A percentile compares a stretch with the other conserved stretches of the same genome.
Evolutionary conservation across 305 asterid genomes (phyloP).

Genomic region (Solanum hybrid): DNA sequence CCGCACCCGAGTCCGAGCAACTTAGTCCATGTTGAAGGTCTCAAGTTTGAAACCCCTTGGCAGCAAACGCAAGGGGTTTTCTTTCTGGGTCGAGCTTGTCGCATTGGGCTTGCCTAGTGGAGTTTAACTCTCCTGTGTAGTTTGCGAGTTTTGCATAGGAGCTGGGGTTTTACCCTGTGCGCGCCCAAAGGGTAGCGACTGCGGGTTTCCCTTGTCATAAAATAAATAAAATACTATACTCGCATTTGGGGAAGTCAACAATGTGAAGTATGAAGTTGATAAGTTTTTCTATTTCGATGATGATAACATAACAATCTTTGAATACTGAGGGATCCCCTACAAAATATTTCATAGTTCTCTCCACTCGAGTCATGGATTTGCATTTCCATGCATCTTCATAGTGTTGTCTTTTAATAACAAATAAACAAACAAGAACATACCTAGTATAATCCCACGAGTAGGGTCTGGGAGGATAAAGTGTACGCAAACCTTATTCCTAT

Average conservation of each 20-base stretch:
- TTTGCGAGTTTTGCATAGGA: not conserved
- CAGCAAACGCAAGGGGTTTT: not conserved
- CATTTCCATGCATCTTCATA: not conserved
- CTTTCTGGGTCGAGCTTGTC: not conserved
- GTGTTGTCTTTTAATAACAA: not conserved
- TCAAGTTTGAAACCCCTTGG: not conserved
- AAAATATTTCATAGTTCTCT: not conserved
- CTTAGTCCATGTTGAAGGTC: not conserved
- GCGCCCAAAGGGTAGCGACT: not conserved
- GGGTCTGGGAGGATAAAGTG: not conserved
- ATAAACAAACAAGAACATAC: not conserved
- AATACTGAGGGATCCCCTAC: not conserved
- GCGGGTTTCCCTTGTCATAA: not conserved
- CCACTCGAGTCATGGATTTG: not conserved
- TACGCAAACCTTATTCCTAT: not conserved
- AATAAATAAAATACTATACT: not conserved
- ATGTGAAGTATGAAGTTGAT: not conserved
- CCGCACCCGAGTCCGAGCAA: too few species aligned
- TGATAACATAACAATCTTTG: not conserved
- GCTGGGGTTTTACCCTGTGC: too few species aligned
- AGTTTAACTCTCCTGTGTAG: not conserved
- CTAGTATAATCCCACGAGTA: not conserved
- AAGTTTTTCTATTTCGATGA: not conserved
- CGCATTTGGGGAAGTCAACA: not conserved
- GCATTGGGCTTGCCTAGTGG: not conserved